Evolutionary conservation across 2,329 filamentous ascomycete species (phyloP).

Genomic region (Chaetomiaceae sp.): DNA sequence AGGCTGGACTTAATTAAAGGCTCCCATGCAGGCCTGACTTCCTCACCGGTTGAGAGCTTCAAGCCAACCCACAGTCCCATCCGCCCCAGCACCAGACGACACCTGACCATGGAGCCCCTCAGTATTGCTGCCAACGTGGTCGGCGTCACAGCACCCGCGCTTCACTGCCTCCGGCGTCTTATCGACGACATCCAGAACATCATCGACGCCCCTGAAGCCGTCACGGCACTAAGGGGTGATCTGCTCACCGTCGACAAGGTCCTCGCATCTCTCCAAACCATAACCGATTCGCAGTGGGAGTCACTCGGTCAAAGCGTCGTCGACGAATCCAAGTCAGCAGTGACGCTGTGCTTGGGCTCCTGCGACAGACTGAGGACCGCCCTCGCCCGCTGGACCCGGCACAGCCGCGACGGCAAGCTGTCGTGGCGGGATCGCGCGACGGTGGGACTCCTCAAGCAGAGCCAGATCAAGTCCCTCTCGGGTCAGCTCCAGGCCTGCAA

Average conservation of each 20-base stretch:
- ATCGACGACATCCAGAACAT: constrained; percentile 31
- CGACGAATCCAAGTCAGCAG: constrained; percentile 29
- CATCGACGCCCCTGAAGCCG: constrained; percentile 31
- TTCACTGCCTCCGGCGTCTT: constrained; percentile 31
- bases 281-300: constrained; percentile 32
- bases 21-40: too few relatives aligned
- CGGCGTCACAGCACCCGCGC: constrained; percentile 30
- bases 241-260: constrained; percentile 28
- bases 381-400: constrained; percentile 32
- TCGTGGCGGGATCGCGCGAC: constrained; percentile 31
- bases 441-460: constrained; percentile 34
- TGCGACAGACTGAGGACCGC: constrained; percentile 31
- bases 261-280: constrained; percentile 29
- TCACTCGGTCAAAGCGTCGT: constrained; percentile 29
- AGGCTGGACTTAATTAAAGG: too few relatives aligned
- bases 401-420: constrained; percentile 31
- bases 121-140: constrained; percentile 31
- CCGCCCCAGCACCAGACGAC: too few relatives aligned
- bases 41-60: too few relatives aligned
- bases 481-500: constrained; percentile 34
- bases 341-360: constrained; percentile 29
- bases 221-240: constrained; percentile 30
- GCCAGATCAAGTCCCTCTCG: constrained; percentile 32
- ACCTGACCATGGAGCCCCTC: constrained; percentile 27
- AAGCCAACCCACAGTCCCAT: too few relatives aligned